Evolutionary conservation across 164 flowering plant species (phyloP).

Genomic region (Aristolochia fimbriata): DNA sequence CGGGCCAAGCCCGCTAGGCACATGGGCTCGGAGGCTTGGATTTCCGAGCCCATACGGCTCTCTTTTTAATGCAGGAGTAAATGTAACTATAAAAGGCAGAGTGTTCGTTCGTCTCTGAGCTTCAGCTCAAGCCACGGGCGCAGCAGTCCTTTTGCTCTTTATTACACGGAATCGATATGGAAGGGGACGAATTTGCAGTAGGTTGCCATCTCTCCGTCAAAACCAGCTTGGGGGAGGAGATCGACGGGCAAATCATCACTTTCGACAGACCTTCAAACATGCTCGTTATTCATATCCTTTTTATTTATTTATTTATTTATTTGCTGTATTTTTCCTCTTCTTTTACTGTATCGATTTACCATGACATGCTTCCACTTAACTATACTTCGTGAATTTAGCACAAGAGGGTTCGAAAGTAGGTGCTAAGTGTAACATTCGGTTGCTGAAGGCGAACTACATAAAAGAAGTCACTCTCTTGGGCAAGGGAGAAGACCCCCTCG

Average conservation of each 20-base stretch:
- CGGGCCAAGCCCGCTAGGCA: no score
- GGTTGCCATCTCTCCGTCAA: slow-evolving; percentile 70
- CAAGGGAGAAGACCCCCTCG: slow-evolving; percentile 79
- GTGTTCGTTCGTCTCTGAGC: no score
- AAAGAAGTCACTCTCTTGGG: slow-evolving; percentile 62
- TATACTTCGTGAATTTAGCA: slow-evolving; percentile 11
- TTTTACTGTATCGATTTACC: background rate
- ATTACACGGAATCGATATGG: background rate
- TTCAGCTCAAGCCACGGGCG: no score
- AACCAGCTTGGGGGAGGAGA: slow-evolving; percentile 74
- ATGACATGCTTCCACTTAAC: slow-evolving; percentile 12
- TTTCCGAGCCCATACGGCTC: no score
- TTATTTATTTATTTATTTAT: background rate
- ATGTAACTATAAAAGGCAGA: no score
- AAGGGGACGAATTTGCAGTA: slow-evolving; percentile 55
- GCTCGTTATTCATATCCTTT: slow-evolving; percentile 90
- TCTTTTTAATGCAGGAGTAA: no score
- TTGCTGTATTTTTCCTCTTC: background rate
- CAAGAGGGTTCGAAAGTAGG: slow-evolving; percentile 71
- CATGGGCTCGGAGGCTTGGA: no score
- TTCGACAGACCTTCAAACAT: slow-evolving; percentile 75
- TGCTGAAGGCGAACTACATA: slow-evolving; percentile 69
- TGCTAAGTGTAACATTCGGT: slow-evolving; percentile 43
- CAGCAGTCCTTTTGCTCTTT: no score
- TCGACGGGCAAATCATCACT: slow-evolving; percentile 71